These are phyloP conservation scores for Phlebiopsis gigantea DNA, from an alignment of 768 basidiomycete species.

Conservation along the genomic window DNA sequence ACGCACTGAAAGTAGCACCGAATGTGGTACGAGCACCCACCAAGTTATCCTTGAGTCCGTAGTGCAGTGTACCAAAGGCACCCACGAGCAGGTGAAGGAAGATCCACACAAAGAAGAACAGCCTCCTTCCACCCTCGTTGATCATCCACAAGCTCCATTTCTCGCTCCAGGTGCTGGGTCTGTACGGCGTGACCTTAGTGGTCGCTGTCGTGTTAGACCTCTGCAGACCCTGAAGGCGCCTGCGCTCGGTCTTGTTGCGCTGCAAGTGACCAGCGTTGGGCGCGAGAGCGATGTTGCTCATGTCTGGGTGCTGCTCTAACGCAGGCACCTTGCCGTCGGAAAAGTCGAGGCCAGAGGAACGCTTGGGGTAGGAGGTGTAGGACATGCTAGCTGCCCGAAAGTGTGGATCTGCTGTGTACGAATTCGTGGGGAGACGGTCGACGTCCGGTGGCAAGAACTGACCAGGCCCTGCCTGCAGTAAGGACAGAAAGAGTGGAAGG, in stretches of 20 bases:
- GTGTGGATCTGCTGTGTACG: neutral
- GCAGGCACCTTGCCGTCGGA: slow-evolving; percentile 45
- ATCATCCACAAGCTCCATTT: slow-evolving; percentile 82
- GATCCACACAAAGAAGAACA: slow-evolving; percentile 81
- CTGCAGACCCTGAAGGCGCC: slow-evolving; percentile 81
- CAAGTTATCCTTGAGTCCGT: slow-evolving; percentile 75
- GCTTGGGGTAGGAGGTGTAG: slow-evolving; percentile 20
- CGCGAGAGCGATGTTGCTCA: slow-evolving; percentile 14
- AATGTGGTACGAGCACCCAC: slow-evolving; percentile 60
- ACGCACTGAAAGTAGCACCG: slow-evolving; percentile 73
- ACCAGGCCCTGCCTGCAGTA: slow-evolving; percentile 44
- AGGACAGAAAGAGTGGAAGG: slow-evolving; percentile 19
- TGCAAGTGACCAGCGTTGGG: slow-evolving; percentile 48
- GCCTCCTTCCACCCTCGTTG: slow-evolving; percentile 76
- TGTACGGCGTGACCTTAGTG: slow-evolving; percentile 25
- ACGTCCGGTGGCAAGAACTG: slow-evolving; percentile 28
- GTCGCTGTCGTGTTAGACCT: slow-evolving; percentile 40
- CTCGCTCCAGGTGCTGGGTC: slow-evolving; percentile 36
- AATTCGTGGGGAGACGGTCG: slow-evolving; percentile 10
- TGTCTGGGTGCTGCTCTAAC: slow-evolving; percentile 47
- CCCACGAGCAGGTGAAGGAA: slow-evolving; percentile 77
- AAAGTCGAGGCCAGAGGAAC: slow-evolving; percentile 65
- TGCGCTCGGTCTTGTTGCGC: slow-evolving; percentile 83
- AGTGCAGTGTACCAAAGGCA: slow-evolving; percentile 72
- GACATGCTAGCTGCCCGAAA: slow-evolving; percentile 20